Conservation (phyloP, 208 protist genomes). For the Leishmania arabica region DNA sequence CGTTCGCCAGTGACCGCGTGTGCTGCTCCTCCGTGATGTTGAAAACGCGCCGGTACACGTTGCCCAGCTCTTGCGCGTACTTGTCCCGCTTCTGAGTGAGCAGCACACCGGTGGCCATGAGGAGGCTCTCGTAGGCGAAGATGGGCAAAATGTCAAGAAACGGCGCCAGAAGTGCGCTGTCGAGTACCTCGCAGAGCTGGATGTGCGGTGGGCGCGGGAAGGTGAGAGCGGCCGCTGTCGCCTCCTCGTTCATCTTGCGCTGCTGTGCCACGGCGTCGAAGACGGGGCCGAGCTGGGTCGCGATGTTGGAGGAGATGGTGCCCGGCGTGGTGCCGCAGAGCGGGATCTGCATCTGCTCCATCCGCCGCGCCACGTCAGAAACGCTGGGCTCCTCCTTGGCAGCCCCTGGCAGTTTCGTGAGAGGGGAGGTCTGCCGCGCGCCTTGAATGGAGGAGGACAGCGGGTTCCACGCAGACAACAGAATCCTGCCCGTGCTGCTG, state of each 20-base stretch:
- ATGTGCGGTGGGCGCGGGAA: constrained; percentile 22
- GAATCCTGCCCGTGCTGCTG: not conserved
- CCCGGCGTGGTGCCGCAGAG: constrained; percentile 38
- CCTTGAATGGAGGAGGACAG: constrained; percentile 1
- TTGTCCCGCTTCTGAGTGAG: constrained; percentile 7
- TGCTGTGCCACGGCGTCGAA: constrained; percentile 20
- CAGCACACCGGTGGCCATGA: constrained; percentile 48
- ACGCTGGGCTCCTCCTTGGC: not conserved
- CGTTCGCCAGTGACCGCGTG: constrained; percentile 40
- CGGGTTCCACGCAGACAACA: constrained; percentile 16
- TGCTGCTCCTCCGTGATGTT: constrained; percentile 55
- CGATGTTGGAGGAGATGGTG: constrained; percentile 30
- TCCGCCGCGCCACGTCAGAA: constrained; percentile 1
- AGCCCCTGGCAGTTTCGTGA: not conserved
- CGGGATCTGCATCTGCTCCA: constrained; percentile 32
- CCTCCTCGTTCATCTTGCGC: not conserved
- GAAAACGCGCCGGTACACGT: constrained; percentile 45
- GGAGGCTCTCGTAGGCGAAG: constrained; percentile 63
- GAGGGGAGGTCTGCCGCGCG: not conserved
- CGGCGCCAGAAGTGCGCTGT: constrained; percentile 36
- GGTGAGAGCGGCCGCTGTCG: not conserved
- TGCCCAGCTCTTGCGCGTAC: constrained; percentile 38
- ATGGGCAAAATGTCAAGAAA: constrained; percentile 34
- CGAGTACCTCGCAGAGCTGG: constrained; percentile 44
- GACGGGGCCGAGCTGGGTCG: constrained; percentile 11